Evolutionary conservation across 2,329 filamentous ascomycete genomes (phyloP).

Genomic region (Lachnellula hyalina): DNA sequence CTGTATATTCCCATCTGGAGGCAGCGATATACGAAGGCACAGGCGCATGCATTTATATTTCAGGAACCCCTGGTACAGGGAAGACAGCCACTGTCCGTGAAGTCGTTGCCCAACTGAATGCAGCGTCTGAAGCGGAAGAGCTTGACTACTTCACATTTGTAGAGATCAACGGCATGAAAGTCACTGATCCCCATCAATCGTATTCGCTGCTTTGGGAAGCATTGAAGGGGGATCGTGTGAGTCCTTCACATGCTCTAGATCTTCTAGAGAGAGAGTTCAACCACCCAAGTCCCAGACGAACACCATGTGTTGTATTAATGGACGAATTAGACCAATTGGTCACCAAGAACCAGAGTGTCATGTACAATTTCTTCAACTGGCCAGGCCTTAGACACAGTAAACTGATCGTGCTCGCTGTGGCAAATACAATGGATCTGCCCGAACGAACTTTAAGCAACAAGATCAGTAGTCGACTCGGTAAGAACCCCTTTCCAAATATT

Average conservation of each 20-base stretch:
- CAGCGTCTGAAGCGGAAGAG: slow-evolving; percentile 82
- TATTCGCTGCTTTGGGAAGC: slow-evolving; percentile 96
- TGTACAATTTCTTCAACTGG: slow-evolving; percentile 99
- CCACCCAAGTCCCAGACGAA: slow-evolving; percentile 80
- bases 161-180: slow-evolving; percentile 99
- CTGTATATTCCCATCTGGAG: slow-evolving; percentile 90
- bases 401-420: slow-evolving; percentile 92
- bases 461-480: slow-evolving; percentile 79
- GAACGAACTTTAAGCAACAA: slow-evolving; percentile 97
- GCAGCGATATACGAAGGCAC: slow-evolving; percentile 90
- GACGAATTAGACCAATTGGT: slow-evolving; percentile 97
- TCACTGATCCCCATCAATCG: slow-evolving; percentile 94
- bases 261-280: slow-evolving; percentile 90
- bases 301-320: slow-evolving; percentile 96
- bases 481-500: background rate
- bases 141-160: slow-evolving; percentile 98
- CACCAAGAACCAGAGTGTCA: slow-evolving; percentile 97
- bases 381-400: slow-evolving; percentile 85
- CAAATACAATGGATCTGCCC: slow-evolving; percentile 97
- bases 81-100: slow-evolving; percentile 97
- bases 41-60: slow-evolving; percentile 97
- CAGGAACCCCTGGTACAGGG: slow-evolving; percentile 94
- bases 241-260: slow-evolving; percentile 84
- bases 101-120: slow-evolving; percentile 82
- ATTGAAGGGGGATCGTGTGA: slow-evolving; percentile 86